A percentile compares a stretch with the other conserved stretches of the same genome.
Conservation (phyloP, 2,329 filamentous ascomycete genomes). For the Exophiala sp. region DNA sequence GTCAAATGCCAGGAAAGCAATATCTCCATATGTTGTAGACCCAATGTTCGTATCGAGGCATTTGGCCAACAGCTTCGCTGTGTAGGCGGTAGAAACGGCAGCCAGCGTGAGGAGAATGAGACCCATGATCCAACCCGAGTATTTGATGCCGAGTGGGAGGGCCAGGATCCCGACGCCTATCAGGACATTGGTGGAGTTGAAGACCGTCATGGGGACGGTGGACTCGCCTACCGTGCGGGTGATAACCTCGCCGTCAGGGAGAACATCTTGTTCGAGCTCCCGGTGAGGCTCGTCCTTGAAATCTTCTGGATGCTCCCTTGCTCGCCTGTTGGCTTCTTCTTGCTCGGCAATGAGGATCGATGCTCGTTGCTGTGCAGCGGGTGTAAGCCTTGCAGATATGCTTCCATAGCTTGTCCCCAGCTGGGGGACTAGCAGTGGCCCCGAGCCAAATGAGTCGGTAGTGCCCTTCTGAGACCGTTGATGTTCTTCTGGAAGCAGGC, state of each 20-base stretch:
- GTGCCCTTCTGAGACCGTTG: conserved; percentile 11
- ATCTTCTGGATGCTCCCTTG: conserved; percentile 27
- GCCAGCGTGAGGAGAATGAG: conserved; percentile 67
- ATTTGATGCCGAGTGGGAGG: conserved; percentile 78
- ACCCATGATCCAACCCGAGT: conserved; percentile 83
- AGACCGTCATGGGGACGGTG: conserved; percentile 90
- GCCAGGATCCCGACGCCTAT: conserved; percentile 87
- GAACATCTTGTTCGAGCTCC: conserved; percentile 23
- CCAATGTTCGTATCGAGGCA: conserved; percentile 81
- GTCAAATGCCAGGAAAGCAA: conserved; percentile 87
- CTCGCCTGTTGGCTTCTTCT: conserved; percentile 39
- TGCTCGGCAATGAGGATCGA: conserved; percentile 51
- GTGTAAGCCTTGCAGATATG: conserved; percentile 51
- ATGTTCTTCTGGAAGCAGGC: conserved; percentile 17
- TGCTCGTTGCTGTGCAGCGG: conserved; percentile 52
- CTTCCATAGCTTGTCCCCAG: conserved; percentile 56
- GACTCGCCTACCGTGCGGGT: conserved; percentile 84
- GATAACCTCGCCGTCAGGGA: conserved; percentile 61
- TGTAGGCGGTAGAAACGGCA: conserved; percentile 74
- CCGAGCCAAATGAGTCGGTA: conserved; percentile 8
- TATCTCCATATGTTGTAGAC: conserved; percentile 88
- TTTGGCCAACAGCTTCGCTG: conserved; percentile 74
- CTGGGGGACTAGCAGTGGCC: conserved; percentile 6
- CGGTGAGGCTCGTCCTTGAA: conserved; percentile 23
- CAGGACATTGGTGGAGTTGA: conserved; percentile 91